phyloP scores from a whole-genome alignment of 768 basidiomycete species.

The Russula virescens region DNA sequence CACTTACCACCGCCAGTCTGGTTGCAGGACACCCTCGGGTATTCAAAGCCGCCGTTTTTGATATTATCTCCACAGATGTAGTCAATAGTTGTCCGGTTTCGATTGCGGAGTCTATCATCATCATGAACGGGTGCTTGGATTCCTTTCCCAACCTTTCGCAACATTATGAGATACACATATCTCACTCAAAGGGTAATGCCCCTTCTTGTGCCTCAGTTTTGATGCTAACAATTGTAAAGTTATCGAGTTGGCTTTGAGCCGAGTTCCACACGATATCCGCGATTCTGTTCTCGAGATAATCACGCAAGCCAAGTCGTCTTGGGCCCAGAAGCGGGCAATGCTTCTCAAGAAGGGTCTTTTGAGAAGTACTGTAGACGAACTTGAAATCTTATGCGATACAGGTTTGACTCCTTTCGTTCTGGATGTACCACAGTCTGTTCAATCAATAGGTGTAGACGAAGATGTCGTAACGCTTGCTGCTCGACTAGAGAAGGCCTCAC shows the following conservation, averaged over 20 bases:
- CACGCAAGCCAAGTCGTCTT: constrained; percentile 55
- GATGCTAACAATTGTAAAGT: constrained; percentile 40
- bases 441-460: constrained; percentile 40
- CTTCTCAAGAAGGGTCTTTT: constrained; percentile 65
- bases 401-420: constrained; percentile 34
- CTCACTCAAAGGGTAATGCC: constrained; percentile 65
- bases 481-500: constrained; percentile 56
- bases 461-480: constrained; percentile 53
- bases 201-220: constrained; percentile 1
- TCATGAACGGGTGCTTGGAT: constrained; percentile 61
- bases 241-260: constrained; percentile 54
- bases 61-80: constrained; percentile 76
- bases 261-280: constrained; percentile 54
- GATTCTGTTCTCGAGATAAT: constrained; percentile 58
- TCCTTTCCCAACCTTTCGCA: constrained; percentile 64
- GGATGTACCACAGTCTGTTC: not conserved
- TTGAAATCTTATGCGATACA: constrained; percentile 62
- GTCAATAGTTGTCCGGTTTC: constrained; percentile 59
- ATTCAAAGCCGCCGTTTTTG: constrained; percentile 71
- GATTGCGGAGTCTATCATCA: constrained; percentile 65
- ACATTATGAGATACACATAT: constrained; percentile 71
- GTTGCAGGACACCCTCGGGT: constrained; percentile 69
- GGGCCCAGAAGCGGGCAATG: constrained; percentile 62
- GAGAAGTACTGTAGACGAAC: constrained; percentile 62
- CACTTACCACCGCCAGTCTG: constrained; percentile 36